Conservation (phyloP, 805 yeast species). For the Lachancea cidri region DNA sequence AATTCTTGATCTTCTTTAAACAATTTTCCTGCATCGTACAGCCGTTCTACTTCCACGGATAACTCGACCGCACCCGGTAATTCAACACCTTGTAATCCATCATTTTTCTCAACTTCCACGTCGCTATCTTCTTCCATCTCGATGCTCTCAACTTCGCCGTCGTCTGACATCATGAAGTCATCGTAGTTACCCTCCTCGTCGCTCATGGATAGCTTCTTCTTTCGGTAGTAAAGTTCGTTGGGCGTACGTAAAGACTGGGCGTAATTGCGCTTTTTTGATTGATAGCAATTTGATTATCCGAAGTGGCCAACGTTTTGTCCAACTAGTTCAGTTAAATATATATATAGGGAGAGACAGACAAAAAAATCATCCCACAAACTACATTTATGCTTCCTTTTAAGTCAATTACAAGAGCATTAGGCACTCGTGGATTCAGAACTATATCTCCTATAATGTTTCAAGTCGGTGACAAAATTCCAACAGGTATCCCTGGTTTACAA, state of each 20-base stretch:
- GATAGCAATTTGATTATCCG: not conserved
- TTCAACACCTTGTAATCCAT: conserved; percentile 5
- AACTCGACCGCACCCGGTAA: not conserved
- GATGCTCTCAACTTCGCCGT: conserved; percentile 21
- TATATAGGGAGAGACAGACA: not conserved
- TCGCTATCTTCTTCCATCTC: conserved; percentile 23
- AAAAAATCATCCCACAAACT: not conserved
- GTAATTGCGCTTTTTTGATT: not conserved
- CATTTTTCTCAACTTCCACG: conserved; percentile 6
- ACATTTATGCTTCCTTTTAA: conserved; percentile 5
- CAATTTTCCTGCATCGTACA: conserved; percentile 10
- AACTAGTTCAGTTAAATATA: not conserved
- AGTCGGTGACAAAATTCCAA: conserved; percentile 62
- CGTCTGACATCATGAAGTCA: conserved; percentile 32
- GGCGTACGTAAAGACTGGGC: not conserved
- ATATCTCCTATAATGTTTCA: conserved; percentile 32
- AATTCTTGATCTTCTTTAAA: conserved; percentile 15
- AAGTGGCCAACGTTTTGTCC: conserved; percentile 1
- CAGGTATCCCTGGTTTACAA: conserved; percentile 40
- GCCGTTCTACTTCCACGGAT: conserved; percentile 3
- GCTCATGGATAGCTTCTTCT: conserved; percentile 7
- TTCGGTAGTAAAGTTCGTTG: not conserved
- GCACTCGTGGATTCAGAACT: conserved; percentile 24
- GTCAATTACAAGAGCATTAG: not conserved
- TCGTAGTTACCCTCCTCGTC: conserved; percentile 25